Percentiles rank a stretch among this genome's conserved stretches.
Conservation (phyloP, 345 rosid genomes). For the Populus deltoides region DNA sequence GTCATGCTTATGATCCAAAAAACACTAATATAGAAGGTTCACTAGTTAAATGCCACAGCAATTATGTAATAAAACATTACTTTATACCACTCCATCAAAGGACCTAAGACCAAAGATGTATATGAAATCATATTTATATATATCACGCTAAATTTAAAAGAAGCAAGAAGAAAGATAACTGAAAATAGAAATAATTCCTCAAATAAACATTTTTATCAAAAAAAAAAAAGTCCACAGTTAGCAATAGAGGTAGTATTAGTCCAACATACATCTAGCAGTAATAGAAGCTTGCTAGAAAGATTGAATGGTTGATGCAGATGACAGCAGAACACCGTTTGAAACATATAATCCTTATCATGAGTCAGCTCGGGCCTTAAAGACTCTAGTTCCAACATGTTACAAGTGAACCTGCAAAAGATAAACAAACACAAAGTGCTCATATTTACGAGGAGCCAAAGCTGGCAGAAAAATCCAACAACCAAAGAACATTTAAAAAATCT, state of each 20-base stretch:
- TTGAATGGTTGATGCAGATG: slow-evolving; percentile 45
- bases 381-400: slow-evolving; percentile 39
- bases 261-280: slow-evolving; percentile 60
- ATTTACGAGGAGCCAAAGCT: slow-evolving; percentile 43
- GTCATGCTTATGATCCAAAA: slow-evolving; percentile 8
- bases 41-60: background rate
- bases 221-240: slow-evolving; percentile 10
- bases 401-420: slow-evolving; percentile 61
- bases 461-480: slow-evolving; percentile 39
- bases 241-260: slow-evolving; percentile 36
- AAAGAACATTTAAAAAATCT: slow-evolving; percentile 39
- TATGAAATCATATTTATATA: background rate
- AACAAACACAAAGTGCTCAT: slow-evolving; percentile 41
- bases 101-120: background rate
- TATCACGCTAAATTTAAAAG: background rate
- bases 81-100: background rate
- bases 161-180: background rate
- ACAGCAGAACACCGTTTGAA: slow-evolving; percentile 48
- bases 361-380: slow-evolving; percentile 36
- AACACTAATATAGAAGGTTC: slow-evolving; percentile 6
- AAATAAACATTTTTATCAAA: slow-evolving; percentile 17
- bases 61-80: background rate
- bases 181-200: slow-evolving; percentile 13
- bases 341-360: slow-evolving; percentile 42
- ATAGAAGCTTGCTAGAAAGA: slow-evolving; percentile 54